phyloP scores from a whole-genome alignment of 257 asterid genomes.

The Nicotiana tomentosiformis region DNA sequence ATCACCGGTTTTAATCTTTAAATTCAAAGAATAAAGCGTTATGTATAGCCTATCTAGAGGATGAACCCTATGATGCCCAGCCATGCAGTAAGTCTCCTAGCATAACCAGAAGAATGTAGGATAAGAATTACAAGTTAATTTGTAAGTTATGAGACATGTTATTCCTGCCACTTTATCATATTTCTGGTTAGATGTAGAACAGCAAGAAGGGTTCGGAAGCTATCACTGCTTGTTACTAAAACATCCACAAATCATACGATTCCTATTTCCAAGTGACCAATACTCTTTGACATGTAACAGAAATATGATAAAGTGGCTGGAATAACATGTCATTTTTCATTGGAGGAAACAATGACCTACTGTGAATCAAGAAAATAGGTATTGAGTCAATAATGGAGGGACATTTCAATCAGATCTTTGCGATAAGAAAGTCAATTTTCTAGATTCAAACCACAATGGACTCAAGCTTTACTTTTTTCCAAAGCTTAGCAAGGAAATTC shows the following conservation, averaged over 20 bases:
- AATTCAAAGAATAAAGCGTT: not conserved
- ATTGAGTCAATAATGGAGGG: not conserved
- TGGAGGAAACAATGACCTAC: not conserved
- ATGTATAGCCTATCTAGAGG: not conserved
- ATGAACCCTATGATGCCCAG: not conserved
- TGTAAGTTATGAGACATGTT: not conserved
- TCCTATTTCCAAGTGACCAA: not conserved
- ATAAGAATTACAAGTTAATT: not conserved
- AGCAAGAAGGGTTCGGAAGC: not conserved
- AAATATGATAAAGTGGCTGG: too few species aligned
- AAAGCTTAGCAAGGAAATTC: not conserved
- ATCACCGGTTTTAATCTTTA: not conserved
- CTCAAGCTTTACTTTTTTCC: not conserved
- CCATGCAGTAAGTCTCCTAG: not conserved
- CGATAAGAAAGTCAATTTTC: not conserved
- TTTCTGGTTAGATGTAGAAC: not conserved
- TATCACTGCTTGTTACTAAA: not conserved
- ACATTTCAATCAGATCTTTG: not conserved
- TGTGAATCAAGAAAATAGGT: not conserved
- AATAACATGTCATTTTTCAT: too few species aligned
- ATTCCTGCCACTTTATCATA: not conserved
- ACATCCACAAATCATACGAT: not conserved
- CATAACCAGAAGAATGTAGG: not conserved
- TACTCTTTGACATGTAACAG: not conserved
- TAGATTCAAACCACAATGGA: not conserved